phyloP scores from a whole-genome alignment of 495 filamentous ascomycete species.

The Penicillium samsonianum region DNA sequence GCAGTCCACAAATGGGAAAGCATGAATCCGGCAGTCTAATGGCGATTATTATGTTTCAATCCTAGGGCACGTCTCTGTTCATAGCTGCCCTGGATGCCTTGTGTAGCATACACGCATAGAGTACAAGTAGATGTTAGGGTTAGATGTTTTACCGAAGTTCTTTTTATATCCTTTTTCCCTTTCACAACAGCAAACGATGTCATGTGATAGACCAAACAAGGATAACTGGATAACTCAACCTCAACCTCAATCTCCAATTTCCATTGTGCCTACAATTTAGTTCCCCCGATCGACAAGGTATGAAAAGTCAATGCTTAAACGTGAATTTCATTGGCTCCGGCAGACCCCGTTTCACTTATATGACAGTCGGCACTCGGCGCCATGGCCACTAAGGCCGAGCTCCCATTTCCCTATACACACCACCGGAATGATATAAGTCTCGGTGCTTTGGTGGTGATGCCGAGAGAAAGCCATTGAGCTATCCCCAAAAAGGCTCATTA shows the following conservation, averaged over 20 bases:
- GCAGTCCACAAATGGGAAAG: constrained; percentile 70
- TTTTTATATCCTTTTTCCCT: not conserved
- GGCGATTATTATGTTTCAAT: not conserved
- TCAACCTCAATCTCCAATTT: too few relatives aligned
- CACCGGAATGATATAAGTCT: not conserved
- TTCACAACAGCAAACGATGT: not conserved
- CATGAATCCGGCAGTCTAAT: constrained; percentile 26
- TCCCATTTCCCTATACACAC: not conserved
- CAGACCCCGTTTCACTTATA: too few relatives aligned
- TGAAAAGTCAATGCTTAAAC: not conserved
- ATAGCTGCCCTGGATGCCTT: constrained; percentile 3
- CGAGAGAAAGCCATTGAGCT: not conserved
- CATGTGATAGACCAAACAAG: constrained; percentile 14
- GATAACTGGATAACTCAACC: too few relatives aligned
- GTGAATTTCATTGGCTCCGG: not conserved
- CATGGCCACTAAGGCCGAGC: not conserved
- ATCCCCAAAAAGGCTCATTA: too few relatives aligned
- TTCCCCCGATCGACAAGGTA: too few relatives aligned
- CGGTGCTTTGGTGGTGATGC: not conserved
- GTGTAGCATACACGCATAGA: constrained; percentile 17
- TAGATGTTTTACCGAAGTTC: constrained; percentile 3
- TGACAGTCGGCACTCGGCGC: not conserved
- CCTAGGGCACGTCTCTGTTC: not conserved
- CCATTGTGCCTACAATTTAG: too few relatives aligned
- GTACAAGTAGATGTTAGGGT: constrained; percentile 1